Evolutionary conservation across 208 protist species (phyloP), one percentile per base, ranked within the genome.

Genomic region (Leishmania mexicana): DNA sequence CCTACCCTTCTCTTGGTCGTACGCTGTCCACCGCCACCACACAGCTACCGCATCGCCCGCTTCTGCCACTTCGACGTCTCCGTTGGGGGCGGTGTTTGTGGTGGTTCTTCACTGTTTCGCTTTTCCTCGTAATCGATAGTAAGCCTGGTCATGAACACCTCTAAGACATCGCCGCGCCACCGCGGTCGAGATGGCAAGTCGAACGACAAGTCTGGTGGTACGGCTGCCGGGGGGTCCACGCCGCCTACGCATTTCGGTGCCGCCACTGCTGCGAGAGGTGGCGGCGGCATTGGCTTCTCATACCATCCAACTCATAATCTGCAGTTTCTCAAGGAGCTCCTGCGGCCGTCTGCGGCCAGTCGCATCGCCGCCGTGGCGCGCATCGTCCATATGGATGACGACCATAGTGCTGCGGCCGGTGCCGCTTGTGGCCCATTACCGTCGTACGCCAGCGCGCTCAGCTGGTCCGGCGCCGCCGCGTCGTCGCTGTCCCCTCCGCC

Each of bases 261-360:
- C 57, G 42, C 75, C 57, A 31, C 58, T 10, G 19, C 76, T 31
- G 54, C 60, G 60, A 78, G 21, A 38, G 42, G 40, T 17, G 57
- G 21, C 28, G 3, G 45, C 31, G 65, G 54, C 57, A 60, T 80
- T 1, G 1, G 53, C 11, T 57, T 85, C 45, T 58, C 73, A 3
- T 79, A 78, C 19, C 60, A 80, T 47, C 53, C 77, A 21, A 53
- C 80, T 7, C 42, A 80, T 31, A 80, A 67, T 3, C 78, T 86
- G 42, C 47, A 65, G 1, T 73, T 28, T 13, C 74, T 86, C 38
- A 54, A 80, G 45, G 78, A 86, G 64, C 51, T 86, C 5, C 71
- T 86, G 65, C 83, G 83, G 21, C 78, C 83, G 17, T 64, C 65
- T 13, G 83, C 83, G 7, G 78, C 75, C 54, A 71, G 49, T 38